Conservation (phyloP, 345 rosid genomes). For the Adansonia digitata region DNA sequence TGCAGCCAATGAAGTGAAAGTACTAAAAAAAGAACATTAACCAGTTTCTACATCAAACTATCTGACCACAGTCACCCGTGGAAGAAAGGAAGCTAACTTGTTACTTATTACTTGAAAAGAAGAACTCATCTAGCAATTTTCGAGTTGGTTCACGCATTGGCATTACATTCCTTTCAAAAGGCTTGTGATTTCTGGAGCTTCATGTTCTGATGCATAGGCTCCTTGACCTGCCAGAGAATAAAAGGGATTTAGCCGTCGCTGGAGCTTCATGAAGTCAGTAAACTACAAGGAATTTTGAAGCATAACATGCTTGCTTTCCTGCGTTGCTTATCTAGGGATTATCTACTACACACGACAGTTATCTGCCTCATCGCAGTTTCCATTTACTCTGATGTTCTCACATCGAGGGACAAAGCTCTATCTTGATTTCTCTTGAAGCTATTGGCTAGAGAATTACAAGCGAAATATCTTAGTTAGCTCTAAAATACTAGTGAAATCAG, state of each 20-base stretch:
- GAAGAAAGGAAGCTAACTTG: background rate
- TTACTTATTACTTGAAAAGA: background rate
- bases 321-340: conserved; percentile 54
- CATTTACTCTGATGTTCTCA: conserved; percentile 35
- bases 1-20: no score
- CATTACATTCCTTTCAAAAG: conserved; percentile 17
- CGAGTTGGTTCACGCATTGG: background rate
- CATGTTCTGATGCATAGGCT: conserved; percentile 67
- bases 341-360: conserved; percentile 38
- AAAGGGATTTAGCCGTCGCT: background rate
- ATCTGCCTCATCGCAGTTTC: conserved; percentile 34
- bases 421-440: conserved; percentile 82
- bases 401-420: conserved; percentile 56
- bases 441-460: conserved; percentile 47
- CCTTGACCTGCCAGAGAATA: conserved; percentile 61
- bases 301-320: conserved; percentile 87
- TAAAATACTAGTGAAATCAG: background rate
- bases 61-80: background rate
- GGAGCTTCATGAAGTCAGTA: background rate
- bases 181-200: conserved; percentile 82
- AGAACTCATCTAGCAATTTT: background rate
- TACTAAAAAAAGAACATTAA: no score
- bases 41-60: no score
- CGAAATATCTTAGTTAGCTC: conserved; percentile 7
- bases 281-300: conserved; percentile 4